Conservation (phyloP, 2,329 filamentous ascomycete genomes). For the Penicillium sp. region DNA sequence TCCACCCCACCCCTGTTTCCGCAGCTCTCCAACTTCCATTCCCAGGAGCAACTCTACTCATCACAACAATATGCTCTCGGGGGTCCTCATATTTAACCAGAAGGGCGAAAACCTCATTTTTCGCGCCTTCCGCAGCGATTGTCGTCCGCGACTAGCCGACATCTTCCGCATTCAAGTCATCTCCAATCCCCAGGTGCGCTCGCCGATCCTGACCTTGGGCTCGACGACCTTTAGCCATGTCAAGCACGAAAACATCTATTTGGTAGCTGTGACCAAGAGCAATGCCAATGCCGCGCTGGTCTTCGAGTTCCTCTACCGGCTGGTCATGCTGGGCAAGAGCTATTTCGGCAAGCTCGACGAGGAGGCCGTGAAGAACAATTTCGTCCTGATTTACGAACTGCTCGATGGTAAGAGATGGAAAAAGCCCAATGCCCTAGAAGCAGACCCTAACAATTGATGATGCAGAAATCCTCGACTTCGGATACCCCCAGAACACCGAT, state of each 20-base stretch:
- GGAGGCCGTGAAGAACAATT: conserved; percentile 99
- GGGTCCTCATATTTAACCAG: conserved; percentile 97
- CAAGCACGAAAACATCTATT: conserved; percentile 98
- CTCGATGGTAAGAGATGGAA: conserved; percentile 67
- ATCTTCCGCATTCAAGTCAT: conserved; percentile 99
- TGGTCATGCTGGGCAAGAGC: conserved; percentile 84
- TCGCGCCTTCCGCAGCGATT: conserved; percentile 97
- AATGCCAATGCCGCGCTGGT: conserved; percentile 98
- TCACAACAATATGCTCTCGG: conserved; percentile 76
- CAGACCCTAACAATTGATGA: background rate
- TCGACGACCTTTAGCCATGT: conserved; percentile 99
- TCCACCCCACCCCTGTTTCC: conserved; percentile 16
- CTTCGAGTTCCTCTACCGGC: conserved; percentile 94
- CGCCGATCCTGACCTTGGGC: conserved; percentile 92
- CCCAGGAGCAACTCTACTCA: conserved; percentile 11
- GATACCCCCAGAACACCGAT: conserved; percentile 98
- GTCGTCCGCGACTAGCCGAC: conserved; percentile 92
- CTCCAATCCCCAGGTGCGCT: conserved; percentile 95
- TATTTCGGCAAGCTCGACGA: conserved; percentile 99
- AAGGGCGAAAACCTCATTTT: conserved; percentile 99
- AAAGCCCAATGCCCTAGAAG: background rate
- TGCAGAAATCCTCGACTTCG: conserved; percentile 95
- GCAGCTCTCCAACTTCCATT: conserved; percentile 16
- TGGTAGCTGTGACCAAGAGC: conserved; percentile 96
- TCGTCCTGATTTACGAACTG: conserved; percentile 96